Conservation (phyloP, 495 filamentous ascomycete genomes). For the Letharia lupina region DNA sequence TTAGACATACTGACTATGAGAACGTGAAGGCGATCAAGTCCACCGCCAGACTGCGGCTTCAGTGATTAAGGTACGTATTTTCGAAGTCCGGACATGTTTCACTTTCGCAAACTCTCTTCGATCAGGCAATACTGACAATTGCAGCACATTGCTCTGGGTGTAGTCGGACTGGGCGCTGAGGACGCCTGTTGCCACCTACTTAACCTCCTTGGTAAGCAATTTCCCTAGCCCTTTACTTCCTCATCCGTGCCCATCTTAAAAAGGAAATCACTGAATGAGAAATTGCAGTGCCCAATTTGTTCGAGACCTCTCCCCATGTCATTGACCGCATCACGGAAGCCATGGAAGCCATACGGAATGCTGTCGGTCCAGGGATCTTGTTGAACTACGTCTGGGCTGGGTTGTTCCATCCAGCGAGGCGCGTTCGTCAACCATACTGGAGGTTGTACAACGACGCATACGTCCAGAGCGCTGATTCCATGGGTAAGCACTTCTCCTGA, state of each 20-base stretch:
- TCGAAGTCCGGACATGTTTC: no score
- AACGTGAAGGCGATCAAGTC: constrained; percentile 60
- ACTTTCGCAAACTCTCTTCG: no score
- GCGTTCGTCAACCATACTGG: constrained; percentile 91
- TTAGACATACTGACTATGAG: no score
- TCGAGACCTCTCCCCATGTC: constrained; percentile 96
- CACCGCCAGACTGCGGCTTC: constrained; percentile 88
- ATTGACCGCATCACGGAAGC: constrained; percentile 97
- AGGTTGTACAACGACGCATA: constrained; percentile 95
- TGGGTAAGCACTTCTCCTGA: constrained; percentile 32
- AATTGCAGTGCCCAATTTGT: constrained; percentile 64
- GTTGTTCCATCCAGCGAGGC: constrained; percentile 90
- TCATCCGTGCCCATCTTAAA: background rate
- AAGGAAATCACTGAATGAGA: background rate
- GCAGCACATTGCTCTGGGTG: constrained; percentile 79
- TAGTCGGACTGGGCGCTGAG: constrained; percentile 95
- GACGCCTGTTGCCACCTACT: constrained; percentile 97
- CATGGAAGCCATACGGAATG: constrained; percentile 88
- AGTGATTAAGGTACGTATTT: no score
- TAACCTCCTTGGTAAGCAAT: constrained; percentile 63
- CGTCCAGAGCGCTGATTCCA: constrained; percentile 83
- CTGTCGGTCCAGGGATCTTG: constrained; percentile 79
- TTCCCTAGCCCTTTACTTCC: background rate
- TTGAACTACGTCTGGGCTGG: constrained; percentile 99
- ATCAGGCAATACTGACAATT: no score